These are phyloP conservation scores for Tricholoma hemisulphureum DNA, from an alignment of 768 basidiomycete species.

Conservation along the genomic window DNA sequence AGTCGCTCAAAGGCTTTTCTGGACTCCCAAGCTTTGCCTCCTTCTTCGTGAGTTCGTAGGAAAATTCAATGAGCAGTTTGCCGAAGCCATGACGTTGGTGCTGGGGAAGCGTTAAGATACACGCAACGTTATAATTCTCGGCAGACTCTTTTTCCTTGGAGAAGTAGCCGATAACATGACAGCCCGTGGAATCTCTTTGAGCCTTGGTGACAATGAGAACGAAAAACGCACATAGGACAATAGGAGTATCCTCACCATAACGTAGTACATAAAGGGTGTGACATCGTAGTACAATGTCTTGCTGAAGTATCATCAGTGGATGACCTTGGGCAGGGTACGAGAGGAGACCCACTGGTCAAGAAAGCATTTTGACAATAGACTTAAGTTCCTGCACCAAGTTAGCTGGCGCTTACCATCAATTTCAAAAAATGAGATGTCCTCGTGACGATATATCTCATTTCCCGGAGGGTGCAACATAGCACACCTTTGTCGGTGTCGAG, in stretches of 20 bases:
- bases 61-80: slow-evolving; percentile 94
- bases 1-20: slow-evolving; percentile 94
- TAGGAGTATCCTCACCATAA: slow-evolving; percentile 65
- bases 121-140: slow-evolving; percentile 98
- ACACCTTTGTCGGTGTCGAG: slow-evolving; percentile 89
- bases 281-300: slow-evolving; percentile 99
- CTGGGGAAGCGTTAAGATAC: slow-evolving; percentile 97
- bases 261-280: slow-evolving; percentile 99
- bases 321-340: slow-evolving; percentile 2
- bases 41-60: slow-evolving; percentile 95
- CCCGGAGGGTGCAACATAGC: slow-evolving; percentile 92
- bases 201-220: slow-evolving; percentile 42
- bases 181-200: slow-evolving; percentile 83
- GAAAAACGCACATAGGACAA: background rate
- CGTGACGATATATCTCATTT: slow-evolving; percentile 98
- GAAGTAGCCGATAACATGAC: slow-evolving; percentile 96
- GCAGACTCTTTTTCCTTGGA: slow-evolving; percentile 99
- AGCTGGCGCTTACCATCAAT: slow-evolving; percentile 96
- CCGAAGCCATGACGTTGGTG: slow-evolving; percentile 97
- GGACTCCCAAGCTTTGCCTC: slow-evolving; percentile 95
- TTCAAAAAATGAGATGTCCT: slow-evolving; percentile 97
- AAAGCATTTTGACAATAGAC: slow-evolving; percentile 95
- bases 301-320: slow-evolving; percentile 42
- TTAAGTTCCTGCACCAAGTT: slow-evolving; percentile 96
- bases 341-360: slow-evolving; percentile 82